These are phyloP conservation scores for Coniochaeta sp. DNA, from an alignment of 2,329 filamentous ascomycete genomes.

Conservation along the genomic window DNA sequence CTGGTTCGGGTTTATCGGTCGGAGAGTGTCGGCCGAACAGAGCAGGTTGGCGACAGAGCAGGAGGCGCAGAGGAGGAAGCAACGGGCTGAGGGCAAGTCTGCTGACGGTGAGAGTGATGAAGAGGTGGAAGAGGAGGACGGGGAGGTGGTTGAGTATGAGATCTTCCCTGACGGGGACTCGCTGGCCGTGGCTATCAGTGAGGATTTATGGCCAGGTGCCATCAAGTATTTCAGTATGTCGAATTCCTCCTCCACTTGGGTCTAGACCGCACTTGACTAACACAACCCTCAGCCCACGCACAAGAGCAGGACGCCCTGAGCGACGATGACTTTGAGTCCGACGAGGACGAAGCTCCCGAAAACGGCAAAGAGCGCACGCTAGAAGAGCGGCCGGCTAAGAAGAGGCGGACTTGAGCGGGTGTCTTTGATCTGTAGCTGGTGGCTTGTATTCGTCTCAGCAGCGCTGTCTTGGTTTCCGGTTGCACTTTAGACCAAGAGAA, in stretches of 20 bases:
- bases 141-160: slow-evolving; percentile 59
- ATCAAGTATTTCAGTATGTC: slow-evolving; percentile 85
- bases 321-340: slow-evolving; percentile 63
- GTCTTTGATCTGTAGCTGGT: neutral
- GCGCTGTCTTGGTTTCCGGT: too few relatives aligned
- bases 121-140: slow-evolving; percentile 51
- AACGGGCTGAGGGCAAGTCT: slow-evolving; percentile 42
- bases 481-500: too few relatives aligned
- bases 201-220: slow-evolving; percentile 83
- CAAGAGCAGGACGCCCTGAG: slow-evolving; percentile 60
- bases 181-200: slow-evolving; percentile 69
- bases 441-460: neutral
- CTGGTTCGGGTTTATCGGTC: slow-evolving; percentile 75
- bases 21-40: slow-evolving; percentile 66
- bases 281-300: slow-evolving; percentile 49
- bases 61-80: slow-evolving; percentile 48
- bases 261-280: slow-evolving; percentile 23
- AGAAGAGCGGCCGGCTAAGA: slow-evolving; percentile 29
- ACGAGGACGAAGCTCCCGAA: slow-evolving; percentile 46
- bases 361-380: slow-evolving; percentile 32
- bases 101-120: slow-evolving; percentile 29
- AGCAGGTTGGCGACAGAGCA: slow-evolving; percentile 52
- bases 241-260: neutral
- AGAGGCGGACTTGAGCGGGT: slow-evolving; percentile 27
- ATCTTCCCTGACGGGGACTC: slow-evolving; percentile 86